Evolutionary conservation across 352 stramenopile species (phyloP), one percentile per base, ranked within the genome.

Genomic region (Pythium coloratum): DNA sequence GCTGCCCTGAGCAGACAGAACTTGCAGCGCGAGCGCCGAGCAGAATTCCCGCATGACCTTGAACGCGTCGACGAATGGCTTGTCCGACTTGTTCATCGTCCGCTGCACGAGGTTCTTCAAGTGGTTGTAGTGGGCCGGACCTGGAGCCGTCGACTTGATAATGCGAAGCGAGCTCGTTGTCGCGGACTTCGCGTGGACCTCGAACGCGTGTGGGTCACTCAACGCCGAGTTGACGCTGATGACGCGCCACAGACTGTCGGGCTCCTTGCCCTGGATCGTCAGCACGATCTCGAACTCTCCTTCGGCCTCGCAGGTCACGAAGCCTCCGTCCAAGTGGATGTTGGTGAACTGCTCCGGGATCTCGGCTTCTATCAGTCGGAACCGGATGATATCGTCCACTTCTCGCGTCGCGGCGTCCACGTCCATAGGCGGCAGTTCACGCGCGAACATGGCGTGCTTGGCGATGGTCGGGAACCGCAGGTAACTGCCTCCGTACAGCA

Each of bases 261-360:
- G 80, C 36, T 92, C 84, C 56, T 90, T 91, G 50, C 86, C 84
- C 61, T 93, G 82, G 62, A 95, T 82, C 4, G 85, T 95, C 40
- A 95, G 67, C 62, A 92, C 84, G 8, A 95, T 90, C 66, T 94
- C 85, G 54, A 95, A 95, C 66, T 95, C 86, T 40, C 82, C 85
- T 67, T 88, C 84, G 0, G 77, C 82, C 55, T 83, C 77, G 34
- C 83, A 92, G 20, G 81, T 92, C 26, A 95, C 82, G 44, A 95
- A 94, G 10, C 85, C 87, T 55, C 76, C 77, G 36, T 91, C 82
- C 54, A 95, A 67, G 54, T 89, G 76, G 57, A 95, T 82, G 62
- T 86, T 91, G 6, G 85, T 90, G 49, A 94, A 89, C 59, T 91
- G 82, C 56, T 86, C 76, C 2, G 87, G 87, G 53, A 95, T 91